A percentile compares a stretch with the other conserved stretches of the same genome.
These are phyloP conservation scores for Apiospora arundinis DNA, from an alignment of 2,329 filamentous ascomycete species.

Conservation along the genomic window DNA sequence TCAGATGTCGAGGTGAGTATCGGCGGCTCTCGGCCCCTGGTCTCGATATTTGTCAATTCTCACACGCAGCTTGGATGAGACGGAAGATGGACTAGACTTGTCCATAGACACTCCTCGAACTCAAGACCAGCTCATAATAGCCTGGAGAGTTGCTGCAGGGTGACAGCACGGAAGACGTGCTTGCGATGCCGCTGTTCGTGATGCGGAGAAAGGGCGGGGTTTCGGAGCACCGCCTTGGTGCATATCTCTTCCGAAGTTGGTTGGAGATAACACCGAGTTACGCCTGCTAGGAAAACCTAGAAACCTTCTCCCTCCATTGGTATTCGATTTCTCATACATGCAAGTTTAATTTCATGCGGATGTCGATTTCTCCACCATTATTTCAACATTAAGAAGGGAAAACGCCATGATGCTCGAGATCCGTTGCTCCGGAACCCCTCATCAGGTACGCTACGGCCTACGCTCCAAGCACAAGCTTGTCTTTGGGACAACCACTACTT, in stretches of 20 bases:
- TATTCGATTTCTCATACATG: too few species aligned
- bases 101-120: neutral
- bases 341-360: too few species aligned
- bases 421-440: slow-evolving; percentile 27
- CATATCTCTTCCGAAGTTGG: neutral
- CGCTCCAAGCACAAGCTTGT: neutral
- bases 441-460: slow-evolving; percentile 22
- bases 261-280: neutral
- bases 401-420: slow-evolving; percentile 25
- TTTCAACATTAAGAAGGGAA: too few species aligned
- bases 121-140: neutral
- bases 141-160: neutral
- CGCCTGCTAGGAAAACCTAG: neutral
- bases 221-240: neutral
- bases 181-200: neutral
- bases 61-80: neutral
- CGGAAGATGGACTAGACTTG: neutral
- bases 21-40: neutral
- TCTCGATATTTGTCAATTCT: neutral
- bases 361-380: too few species aligned
- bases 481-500: neutral
- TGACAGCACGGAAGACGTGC: neutral
- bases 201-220: slow-evolving; percentile 14
- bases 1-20: neutral
- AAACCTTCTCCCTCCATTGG: too few species aligned